phyloP scores from a whole-genome alignment of 1,284 basidiomycete species.

The Marasmius fiardii region DNA sequence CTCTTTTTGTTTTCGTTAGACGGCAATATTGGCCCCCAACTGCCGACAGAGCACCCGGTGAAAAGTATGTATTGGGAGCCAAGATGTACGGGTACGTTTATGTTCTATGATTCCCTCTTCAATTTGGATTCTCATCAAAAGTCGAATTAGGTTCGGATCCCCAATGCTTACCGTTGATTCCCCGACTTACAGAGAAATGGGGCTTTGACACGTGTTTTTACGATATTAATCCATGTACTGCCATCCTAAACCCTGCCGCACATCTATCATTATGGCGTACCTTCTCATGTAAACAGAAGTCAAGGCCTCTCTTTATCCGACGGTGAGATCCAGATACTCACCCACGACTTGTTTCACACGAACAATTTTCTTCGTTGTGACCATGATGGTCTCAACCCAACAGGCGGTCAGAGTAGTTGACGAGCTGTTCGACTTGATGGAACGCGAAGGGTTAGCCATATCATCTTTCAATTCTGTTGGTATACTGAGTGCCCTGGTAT shows the following conservation, averaged over 20 bases:
- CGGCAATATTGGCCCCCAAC: constrained; percentile 19
- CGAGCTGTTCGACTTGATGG: not conserved
- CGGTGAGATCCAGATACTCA: too few relatives aligned
- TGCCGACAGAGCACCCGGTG: constrained; percentile 12
- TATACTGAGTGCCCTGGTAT: not conserved
- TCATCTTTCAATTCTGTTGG: not conserved
- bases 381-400: too few relatives aligned
- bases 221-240: too few relatives aligned
- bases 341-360: too few relatives aligned
- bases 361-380: too few relatives aligned
- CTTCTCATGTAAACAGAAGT: too few relatives aligned
- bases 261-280: too few relatives aligned
- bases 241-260: too few relatives aligned
- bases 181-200: constrained; percentile 10
- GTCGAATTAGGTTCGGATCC: constrained; percentile 10
- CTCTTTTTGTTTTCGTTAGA: constrained; percentile 2
- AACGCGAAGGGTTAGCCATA: not conserved
- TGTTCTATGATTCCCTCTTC: not conserved
- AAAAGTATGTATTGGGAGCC: constrained; percentile 16
- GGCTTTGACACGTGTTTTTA: constrained; percentile 2
- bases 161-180: constrained; percentile 17
- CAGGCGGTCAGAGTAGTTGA: not conserved
- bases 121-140: not conserved
- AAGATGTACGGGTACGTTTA: constrained; percentile 14
- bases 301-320: too few relatives aligned